A percentile compares a stretch with the other conserved stretches of the same genome.
Evolutionary conservation across 1,139 yeast genomes (phyloP).

Genomic region (Debaryomyces sp.): DNA sequence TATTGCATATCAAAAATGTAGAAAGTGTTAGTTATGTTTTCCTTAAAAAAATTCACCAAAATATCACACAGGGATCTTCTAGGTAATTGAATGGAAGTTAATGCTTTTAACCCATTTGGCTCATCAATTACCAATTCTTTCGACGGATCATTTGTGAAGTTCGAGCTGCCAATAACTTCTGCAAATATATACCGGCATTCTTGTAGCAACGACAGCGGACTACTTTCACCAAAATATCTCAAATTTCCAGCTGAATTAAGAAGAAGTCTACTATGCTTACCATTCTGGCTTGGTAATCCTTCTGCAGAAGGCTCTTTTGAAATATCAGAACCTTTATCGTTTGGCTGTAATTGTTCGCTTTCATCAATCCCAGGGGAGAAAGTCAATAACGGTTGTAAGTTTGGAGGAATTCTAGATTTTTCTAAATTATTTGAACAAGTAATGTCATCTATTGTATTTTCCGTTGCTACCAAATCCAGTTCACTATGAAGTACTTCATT

Average conservation of each 20-base stretch:
- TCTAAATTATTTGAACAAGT: too few relatives aligned
- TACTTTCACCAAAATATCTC: conserved; percentile 29
- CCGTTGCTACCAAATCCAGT: too few relatives aligned
- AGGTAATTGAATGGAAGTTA: conserved; percentile 29
- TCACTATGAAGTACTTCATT: too few relatives aligned
- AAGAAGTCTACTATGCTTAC: conserved; percentile 20
- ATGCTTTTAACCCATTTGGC: conserved; percentile 20
- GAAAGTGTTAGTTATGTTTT: conserved; percentile 36
- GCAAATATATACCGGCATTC: conserved; percentile 27
- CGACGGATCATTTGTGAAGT: neutral
- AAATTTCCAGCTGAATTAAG: conserved; percentile 24
- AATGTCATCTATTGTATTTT: too few relatives aligned
- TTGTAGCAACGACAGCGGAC: conserved; percentile 27
- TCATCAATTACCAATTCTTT: conserved; percentile 22
- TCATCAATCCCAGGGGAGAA: too few relatives aligned
- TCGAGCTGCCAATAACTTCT: conserved; percentile 15
- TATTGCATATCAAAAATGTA: conserved; percentile 34
- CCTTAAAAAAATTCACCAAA: conserved; percentile 30
- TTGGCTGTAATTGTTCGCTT: too few relatives aligned
- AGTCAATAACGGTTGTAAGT: too few relatives aligned
- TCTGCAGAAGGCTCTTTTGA: too few relatives aligned
- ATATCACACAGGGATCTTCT: conserved; percentile 12
- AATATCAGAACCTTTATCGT: too few relatives aligned
- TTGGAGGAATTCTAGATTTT: too few relatives aligned
- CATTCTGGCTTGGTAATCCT: conserved; percentile 18